Conservation (phyloP, 1,284 basidiomycete genomes). For the Malassezia restricta region DNA sequence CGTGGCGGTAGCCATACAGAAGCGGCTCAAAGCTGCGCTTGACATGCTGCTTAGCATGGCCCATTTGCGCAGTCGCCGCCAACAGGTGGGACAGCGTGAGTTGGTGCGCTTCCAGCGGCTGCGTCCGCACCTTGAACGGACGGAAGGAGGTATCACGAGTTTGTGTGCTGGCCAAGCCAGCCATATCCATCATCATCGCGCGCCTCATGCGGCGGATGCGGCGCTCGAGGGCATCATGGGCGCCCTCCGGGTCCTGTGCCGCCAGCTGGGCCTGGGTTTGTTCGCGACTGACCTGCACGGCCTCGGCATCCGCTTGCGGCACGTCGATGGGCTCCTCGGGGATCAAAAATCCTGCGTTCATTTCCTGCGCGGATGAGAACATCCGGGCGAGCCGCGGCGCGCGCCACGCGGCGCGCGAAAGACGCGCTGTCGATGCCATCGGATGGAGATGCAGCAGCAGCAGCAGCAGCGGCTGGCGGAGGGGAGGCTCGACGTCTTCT, state of each 20-base stretch:
- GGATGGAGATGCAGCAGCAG: not conserved
- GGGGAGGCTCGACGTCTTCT: not conserved
- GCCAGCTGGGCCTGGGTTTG: not conserved
- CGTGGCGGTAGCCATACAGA: conserved; percentile 80
- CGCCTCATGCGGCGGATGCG: conserved; percentile 22
- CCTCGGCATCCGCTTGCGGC: conserved; percentile 3
- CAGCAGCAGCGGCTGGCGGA: not conserved
- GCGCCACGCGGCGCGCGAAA: not conserved
- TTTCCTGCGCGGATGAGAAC: not conserved
- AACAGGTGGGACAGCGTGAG: conserved; percentile 77
- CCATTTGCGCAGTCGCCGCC: conserved; percentile 84
- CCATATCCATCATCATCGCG: conserved; percentile 54
- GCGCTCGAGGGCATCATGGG: conserved; percentile 13
- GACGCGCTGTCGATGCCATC: not conserved
- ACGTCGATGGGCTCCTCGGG: conserved; percentile 13
- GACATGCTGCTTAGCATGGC: conserved; percentile 70
- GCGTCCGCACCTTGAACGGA: conserved; percentile 61
- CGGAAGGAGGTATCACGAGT: conserved; percentile 60
- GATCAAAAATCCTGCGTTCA: not conserved
- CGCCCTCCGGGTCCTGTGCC: not conserved
- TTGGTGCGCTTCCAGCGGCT: conserved; percentile 55
- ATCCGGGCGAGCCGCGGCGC: not conserved
- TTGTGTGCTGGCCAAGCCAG: conserved; percentile 65
- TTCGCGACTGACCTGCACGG: not conserved
- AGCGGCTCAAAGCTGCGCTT: conserved; percentile 82